phyloP scores from a whole-genome alignment of 129 eudicot genomes.

The Pulicaria dysenterica region DNA sequence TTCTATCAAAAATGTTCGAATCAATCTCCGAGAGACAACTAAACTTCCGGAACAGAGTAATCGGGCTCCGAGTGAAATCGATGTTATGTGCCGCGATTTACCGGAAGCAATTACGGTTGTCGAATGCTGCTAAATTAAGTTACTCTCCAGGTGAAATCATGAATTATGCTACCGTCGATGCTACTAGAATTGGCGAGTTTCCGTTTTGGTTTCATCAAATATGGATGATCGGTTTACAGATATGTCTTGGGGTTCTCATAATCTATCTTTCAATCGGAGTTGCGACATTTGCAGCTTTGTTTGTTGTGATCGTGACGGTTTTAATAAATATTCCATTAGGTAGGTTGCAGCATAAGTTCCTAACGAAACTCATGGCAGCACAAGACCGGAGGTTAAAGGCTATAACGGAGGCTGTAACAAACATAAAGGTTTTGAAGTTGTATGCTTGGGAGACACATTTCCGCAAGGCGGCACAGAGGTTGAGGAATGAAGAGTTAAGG shows the following conservation, averaged over 20 bases:
- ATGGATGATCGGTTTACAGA: constrained; percentile 57
- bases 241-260: constrained; percentile 46
- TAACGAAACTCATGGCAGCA: constrained; percentile 52
- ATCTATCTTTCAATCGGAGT: constrained; percentile 48
- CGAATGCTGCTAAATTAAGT: constrained; percentile 44
- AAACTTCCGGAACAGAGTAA: constrained; percentile 49
- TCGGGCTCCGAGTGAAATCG: constrained; percentile 62
- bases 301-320: constrained; percentile 40
- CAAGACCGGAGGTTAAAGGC: constrained; percentile 62
- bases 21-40: constrained; percentile 64
- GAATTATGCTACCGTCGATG: constrained; percentile 60
- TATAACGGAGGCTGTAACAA: constrained; percentile 53
- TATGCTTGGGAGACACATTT: constrained; percentile 72
- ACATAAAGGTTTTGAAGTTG: constrained; percentile 64
- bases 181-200: constrained; percentile 61
- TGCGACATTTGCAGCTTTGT: constrained; percentile 53
- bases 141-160: constrained; percentile 65
- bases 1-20: constrained; percentile 58
- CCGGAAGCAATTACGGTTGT: constrained; percentile 53
- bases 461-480: constrained; percentile 34
- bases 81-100: constrained; percentile 60
- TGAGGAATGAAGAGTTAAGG: constrained; percentile 42
- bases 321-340: constrained; percentile 54
- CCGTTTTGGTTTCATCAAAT: constrained; percentile 61
- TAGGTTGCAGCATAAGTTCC: constrained; percentile 49